These are phyloP conservation scores for Kodamaea fukazawae DNA, from an alignment of 805 yeast species.

Conservation along the genomic window DNA sequence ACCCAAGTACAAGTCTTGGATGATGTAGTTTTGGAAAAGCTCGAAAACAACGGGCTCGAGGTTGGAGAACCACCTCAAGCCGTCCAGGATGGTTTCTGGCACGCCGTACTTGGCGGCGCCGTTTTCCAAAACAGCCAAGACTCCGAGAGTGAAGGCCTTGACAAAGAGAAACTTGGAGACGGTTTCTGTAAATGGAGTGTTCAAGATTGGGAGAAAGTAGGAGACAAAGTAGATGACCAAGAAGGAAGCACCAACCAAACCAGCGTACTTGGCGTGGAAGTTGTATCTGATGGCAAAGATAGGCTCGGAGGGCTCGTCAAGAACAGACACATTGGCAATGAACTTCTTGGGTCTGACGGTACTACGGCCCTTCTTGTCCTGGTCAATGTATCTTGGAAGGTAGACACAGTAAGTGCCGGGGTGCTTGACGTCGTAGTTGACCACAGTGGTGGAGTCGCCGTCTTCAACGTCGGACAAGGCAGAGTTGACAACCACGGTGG, in stretches of 20 bases:
- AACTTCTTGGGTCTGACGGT: constrained; percentile 5
- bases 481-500: constrained; percentile 5
- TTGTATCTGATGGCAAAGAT: constrained; percentile 2
- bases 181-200: not conserved
- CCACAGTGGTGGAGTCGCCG: not conserved
- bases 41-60: no score
- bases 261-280: constrained; percentile 5
- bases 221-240: constrained; percentile 3
- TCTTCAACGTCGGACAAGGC: constrained; percentile 5
- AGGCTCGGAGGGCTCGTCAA: constrained; percentile 8
- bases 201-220: not conserved
- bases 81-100: no score
- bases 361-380: not conserved
- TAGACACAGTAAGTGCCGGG: constrained; percentile 14
- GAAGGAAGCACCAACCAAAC: constrained; percentile 1
- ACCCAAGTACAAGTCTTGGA: no score
- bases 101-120: no score
- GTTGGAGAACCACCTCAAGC: no score
- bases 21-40: no score
- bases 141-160: no score
- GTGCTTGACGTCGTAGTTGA: constrained; percentile 5
- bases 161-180: no score
- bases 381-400: constrained; percentile 10
- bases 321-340: constrained; percentile 5
- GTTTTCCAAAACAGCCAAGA: no score